A percentile compares a stretch with the other conserved stretches of the same genome.
These are phyloP conservation scores for Arthroderma uncinatum DNA, from an alignment of 2,329 filamentous ascomycete species.

Conservation along the genomic window DNA sequence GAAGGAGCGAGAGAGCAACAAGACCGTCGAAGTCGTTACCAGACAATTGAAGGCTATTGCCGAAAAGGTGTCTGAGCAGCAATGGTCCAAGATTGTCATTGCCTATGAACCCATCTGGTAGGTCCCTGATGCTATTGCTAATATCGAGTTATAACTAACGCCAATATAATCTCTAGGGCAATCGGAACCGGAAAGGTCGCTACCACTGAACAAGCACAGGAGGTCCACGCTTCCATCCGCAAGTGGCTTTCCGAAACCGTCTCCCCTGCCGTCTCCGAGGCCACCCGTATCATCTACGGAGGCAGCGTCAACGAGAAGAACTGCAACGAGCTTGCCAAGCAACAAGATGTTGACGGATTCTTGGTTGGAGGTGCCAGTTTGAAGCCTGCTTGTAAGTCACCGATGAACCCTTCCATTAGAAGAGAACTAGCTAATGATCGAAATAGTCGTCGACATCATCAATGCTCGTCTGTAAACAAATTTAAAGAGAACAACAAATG, in stretches of 20 bases:
- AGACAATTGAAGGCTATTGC: slow-evolving; percentile 72
- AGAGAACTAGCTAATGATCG: slow-evolving; percentile 10
- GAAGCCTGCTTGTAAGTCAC: slow-evolving; percentile 80
- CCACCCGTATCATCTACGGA: slow-evolving; percentile 90
- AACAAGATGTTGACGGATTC: slow-evolving; percentile 95
- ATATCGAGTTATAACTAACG: neutral
- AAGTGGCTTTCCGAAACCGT: slow-evolving; percentile 67
- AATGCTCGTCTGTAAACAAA: slow-evolving; percentile 44
- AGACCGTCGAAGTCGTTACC: slow-evolving; percentile 65
- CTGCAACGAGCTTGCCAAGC: slow-evolving; percentile 80
- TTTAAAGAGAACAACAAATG: neutral
- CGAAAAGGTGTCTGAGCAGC: slow-evolving; percentile 52
- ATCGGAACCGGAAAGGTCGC: slow-evolving; percentile 90
- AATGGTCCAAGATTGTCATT: slow-evolving; percentile 91
- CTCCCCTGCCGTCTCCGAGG: slow-evolving; percentile 66
- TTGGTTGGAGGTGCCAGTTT: slow-evolving; percentile 90
- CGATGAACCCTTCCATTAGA: neutral
- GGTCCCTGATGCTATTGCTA: neutral
- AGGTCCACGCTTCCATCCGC: slow-evolving; percentile 85
- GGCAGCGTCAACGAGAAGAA: slow-evolving; percentile 98
- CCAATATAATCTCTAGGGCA: slow-evolving; percentile 35
- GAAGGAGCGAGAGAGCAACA: slow-evolving; percentile 66
- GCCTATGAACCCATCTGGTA: slow-evolving; percentile 99
- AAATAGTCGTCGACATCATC: slow-evolving; percentile 55
- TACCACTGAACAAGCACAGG: slow-evolving; percentile 79